Conservation (phyloP, 2,329 filamentous ascomycete genomes). For the Byssoonygena ceratinophila region DNA sequence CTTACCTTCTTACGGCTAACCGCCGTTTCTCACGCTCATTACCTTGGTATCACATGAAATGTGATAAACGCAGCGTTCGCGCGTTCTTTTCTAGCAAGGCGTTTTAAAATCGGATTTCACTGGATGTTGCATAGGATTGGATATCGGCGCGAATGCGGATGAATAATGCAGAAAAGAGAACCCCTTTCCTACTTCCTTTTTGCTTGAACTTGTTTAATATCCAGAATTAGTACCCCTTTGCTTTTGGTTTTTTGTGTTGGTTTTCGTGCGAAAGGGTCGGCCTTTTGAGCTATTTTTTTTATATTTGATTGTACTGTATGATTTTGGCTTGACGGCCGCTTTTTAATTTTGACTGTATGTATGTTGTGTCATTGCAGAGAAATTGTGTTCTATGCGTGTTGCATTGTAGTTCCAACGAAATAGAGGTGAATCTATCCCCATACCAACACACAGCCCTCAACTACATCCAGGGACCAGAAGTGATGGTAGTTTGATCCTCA, state of each 20-base stretch:
- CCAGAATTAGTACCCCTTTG: not conserved
- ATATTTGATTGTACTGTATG: constrained; percentile 6
- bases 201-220: constrained; percentile 1
- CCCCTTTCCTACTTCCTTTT: not conserved
- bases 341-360: constrained; percentile 6
- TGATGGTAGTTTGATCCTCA: too few species aligned
- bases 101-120: not conserved
- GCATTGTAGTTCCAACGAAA: too few species aligned
- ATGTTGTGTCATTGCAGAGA: not conserved
- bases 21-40: not conserved
- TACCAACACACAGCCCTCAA: too few species aligned
- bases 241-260: constrained; percentile 16
- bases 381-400: not conserved
- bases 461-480: too few species aligned
- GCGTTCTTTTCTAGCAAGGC: constrained; percentile 4
- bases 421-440: too few species aligned
- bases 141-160: not conserved
- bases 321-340: constrained; percentile 1
- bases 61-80: not conserved
- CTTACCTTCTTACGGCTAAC: constrained; percentile 11
- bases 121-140: constrained; percentile 6
- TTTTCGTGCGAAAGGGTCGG: not conserved
- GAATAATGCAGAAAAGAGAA: not conserved
- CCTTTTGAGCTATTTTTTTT: constrained; percentile 8
- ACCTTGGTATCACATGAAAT: not conserved